Conservation (phyloP, 192 early-diverging fungal species). For the Jimgerdemannia lactiflua region DNA sequence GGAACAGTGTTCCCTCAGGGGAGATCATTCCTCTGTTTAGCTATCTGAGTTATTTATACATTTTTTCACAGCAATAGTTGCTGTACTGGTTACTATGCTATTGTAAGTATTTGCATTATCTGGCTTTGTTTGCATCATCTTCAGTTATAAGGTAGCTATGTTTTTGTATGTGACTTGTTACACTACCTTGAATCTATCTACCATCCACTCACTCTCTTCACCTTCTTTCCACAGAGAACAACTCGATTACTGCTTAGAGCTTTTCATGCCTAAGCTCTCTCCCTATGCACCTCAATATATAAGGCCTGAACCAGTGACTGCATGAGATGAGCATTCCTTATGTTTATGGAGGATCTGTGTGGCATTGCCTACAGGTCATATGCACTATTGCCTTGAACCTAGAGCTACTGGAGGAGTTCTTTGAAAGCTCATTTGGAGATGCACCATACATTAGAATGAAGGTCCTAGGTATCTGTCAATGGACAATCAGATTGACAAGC, state of each 20-base stretch:
- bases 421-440: constrained; percentile 39
- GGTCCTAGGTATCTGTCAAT: constrained; percentile 39
- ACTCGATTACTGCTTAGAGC: constrained; percentile 54
- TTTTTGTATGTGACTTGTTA: no score
- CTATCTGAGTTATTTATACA: no score
- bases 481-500: constrained; percentile 26
- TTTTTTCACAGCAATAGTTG: no score
- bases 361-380: constrained; percentile 41
- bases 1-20: no score
- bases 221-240: constrained; percentile 42
- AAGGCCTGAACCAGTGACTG: constrained; percentile 66
- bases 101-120: no score
- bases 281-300: constrained; percentile 42
- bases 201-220: constrained; percentile 11
- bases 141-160: no score
- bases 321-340: constrained; percentile 30
- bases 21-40: no score
- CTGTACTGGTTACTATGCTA: no score
- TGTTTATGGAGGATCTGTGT: constrained; percentile 39
- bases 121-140: no score
- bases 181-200: not conserved
- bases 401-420: constrained; percentile 24
- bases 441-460: constrained; percentile 41
- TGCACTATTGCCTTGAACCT: constrained; percentile 44
- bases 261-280: constrained; percentile 18